These are phyloP conservation scores for Lactarius evosmus DNA, from an alignment of 768 basidiomycete species.

Conservation along the genomic window DNA sequence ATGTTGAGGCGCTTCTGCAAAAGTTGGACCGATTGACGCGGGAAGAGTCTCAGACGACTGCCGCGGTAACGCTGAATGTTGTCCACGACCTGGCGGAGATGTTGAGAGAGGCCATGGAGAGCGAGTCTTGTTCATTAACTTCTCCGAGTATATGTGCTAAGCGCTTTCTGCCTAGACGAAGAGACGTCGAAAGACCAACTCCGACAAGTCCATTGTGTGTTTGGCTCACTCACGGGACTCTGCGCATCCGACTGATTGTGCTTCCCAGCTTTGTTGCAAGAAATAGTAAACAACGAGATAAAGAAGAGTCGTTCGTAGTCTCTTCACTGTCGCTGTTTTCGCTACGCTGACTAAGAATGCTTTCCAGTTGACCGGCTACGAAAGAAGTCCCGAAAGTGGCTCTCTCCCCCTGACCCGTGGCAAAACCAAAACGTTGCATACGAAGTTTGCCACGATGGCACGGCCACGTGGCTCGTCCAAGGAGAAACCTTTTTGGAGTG, in stretches of 20 bases:
- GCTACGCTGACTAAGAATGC: neutral
- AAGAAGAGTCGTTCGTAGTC: neutral
- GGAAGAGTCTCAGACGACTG: neutral
- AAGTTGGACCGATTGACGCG: neutral
- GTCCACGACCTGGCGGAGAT: neutral
- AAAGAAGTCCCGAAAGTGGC: neutral
- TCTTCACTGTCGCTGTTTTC: neutral
- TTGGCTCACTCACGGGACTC: neutral
- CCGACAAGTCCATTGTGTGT: neutral
- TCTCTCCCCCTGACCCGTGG: neutral
- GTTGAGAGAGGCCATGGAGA: neutral
- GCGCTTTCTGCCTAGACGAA: neutral
- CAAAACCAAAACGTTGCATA: neutral
- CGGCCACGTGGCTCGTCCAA: neutral
- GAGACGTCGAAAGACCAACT: neutral
- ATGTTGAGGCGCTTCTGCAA: neutral
- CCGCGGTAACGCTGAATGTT: neutral
- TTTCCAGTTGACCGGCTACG: neutral
- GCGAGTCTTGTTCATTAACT: neutral
- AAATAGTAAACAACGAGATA: neutral
- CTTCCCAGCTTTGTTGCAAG: neutral
- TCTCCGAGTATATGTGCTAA: neutral
- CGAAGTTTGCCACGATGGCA: neutral
- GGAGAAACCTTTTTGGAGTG: neutral
- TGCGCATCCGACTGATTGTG: neutral